These are phyloP conservation scores for Globisporangium cystogenes DNA, from an alignment of 352 stramenopile genomes.

Conservation along the genomic window DNA sequence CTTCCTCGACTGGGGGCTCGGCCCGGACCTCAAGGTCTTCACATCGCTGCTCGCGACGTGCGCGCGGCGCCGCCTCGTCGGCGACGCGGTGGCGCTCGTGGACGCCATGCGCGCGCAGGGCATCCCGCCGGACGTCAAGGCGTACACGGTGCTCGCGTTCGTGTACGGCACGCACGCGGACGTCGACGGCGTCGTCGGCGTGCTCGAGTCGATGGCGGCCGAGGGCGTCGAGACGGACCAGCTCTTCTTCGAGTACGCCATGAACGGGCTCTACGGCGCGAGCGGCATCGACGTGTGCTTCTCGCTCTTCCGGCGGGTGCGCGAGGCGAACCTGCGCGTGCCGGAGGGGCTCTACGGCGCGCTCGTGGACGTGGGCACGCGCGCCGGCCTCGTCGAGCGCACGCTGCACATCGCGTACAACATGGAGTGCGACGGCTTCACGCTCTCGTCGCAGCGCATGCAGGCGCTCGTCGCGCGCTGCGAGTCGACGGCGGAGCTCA, in stretches of 20 bases:
- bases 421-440: conserved; percentile 78
- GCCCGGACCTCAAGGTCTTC: conserved; percentile 65
- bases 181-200: conserved; percentile 29
- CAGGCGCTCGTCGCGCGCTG: conserved; percentile 40
- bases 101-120: conserved; percentile 42
- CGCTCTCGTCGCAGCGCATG: conserved; percentile 42
- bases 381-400: conserved; percentile 51
- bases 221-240: conserved; percentile 32
- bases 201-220: conserved; percentile 45
- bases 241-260: conserved; percentile 57
- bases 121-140: conserved; percentile 50
- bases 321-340: conserved; percentile 29
- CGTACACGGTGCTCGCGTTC: conserved; percentile 63
- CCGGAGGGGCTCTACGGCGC: conserved; percentile 54
- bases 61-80: conserved; percentile 44
- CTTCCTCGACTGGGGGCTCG: conserved; percentile 53
- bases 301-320: conserved; percentile 50
- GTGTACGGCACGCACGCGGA: conserved; percentile 56
- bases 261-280: conserved; percentile 47
- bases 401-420: conserved; percentile 75
- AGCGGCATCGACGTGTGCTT: conserved; percentile 75
- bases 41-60: conserved; percentile 71
- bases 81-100: conserved; percentile 49
- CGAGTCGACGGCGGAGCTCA: conserved; percentile 37
- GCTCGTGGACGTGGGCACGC: conserved; percentile 53